Percentiles rank a stretch among this genome's conserved stretches.
These are phyloP conservation scores for Irineochytrium annulatum DNA, from an alignment of 192 early-diverging fungal species.

Conservation along the genomic window DNA sequence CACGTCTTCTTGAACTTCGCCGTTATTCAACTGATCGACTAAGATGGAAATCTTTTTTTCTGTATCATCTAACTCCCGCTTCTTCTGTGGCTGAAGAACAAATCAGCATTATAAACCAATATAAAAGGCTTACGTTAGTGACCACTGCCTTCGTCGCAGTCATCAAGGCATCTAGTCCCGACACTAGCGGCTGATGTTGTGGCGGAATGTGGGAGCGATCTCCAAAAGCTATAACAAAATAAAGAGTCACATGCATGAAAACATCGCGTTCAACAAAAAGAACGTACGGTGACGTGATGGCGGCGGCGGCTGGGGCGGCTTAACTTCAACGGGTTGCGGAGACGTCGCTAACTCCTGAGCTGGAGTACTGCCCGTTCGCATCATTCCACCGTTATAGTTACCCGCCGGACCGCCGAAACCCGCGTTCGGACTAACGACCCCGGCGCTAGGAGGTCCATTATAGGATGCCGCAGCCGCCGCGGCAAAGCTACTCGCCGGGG, in stretches of 20 bases:
- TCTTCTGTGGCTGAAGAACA: conserved; percentile 55
- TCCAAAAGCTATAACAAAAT: conserved; percentile 54
- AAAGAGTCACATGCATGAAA: not conserved
- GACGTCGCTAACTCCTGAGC: no score
- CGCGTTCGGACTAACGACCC: no score
- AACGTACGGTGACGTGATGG: conserved; percentile 52
- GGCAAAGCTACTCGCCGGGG: no score
- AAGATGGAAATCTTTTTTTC: conserved; percentile 75
- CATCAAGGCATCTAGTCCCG: conserved; percentile 27
- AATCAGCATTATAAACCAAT: not conserved
- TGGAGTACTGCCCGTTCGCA: no score
- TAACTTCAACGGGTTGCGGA: conserved; percentile 37
- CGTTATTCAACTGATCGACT: conserved; percentile 85
- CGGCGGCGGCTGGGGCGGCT: no score
- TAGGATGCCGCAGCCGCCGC: no score
- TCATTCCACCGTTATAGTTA: no score
- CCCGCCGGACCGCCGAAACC: no score
- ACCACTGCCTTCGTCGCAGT: conserved; percentile 3
- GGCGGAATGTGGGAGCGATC: conserved; percentile 81
- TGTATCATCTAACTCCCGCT: conserved; percentile 75
- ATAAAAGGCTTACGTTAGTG: not conserved
- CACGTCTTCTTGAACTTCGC: conserved; percentile 61
- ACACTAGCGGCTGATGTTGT: conserved; percentile 61
- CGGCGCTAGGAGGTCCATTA: no score
- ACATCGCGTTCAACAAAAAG: not conserved